These are phyloP conservation scores for Geotrichum candidum DNA, from an alignment of 1,139 yeast genomes.

Conservation along the genomic window DNA sequence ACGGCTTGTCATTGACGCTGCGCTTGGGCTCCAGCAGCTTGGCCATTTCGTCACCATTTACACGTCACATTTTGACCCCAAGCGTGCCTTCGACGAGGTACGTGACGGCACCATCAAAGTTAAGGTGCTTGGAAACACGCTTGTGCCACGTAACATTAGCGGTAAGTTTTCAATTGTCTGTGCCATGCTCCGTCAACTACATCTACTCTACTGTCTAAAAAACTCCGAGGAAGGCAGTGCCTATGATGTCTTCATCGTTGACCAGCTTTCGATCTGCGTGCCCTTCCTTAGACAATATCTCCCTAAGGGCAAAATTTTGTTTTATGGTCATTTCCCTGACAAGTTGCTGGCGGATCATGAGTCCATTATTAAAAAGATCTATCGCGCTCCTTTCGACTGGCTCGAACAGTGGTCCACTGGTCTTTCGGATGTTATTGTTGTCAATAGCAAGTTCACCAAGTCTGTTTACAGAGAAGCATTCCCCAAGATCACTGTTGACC, in stretches of 20 bases:
- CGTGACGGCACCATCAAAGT: slow-evolving; percentile 51
- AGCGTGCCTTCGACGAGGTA: slow-evolving; percentile 89
- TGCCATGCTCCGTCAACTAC: slow-evolving; percentile 79
- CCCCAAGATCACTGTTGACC: slow-evolving; percentile 39
- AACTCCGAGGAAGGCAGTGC: slow-evolving; percentile 43
- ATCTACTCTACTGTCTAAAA: slow-evolving; percentile 49
- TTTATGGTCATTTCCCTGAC: slow-evolving; percentile 97
- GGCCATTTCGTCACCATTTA: slow-evolving; percentile 63
- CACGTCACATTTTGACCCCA: slow-evolving; percentile 83
- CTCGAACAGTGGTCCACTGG: slow-evolving; percentile 78
- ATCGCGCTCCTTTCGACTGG: slow-evolving; percentile 75
- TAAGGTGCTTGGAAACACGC: slow-evolving; percentile 66
- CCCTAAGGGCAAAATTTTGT: slow-evolving; percentile 49
- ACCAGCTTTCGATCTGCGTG: slow-evolving; percentile 79
- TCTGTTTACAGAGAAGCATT: slow-evolving; percentile 64
- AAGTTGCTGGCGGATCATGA: slow-evolving; percentile 62
- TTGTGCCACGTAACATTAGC: slow-evolving; percentile 61
- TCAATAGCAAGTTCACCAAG: slow-evolving; percentile 80
- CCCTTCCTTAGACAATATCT: slow-evolving; percentile 54
- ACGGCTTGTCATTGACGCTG: slow-evolving; percentile 89
- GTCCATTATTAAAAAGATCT: slow-evolving; percentile 51
- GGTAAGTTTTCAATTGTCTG: slow-evolving; percentile 73
- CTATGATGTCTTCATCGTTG: slow-evolving; percentile 74
- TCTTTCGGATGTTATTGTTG: slow-evolving; percentile 72
- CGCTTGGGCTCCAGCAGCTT: slow-evolving; percentile 71